Percentiles rank a stretch among this genome's conserved stretches.
Conservation (phyloP, 1,139 yeast species). For the Saccharomyces pastorianus region DNA sequence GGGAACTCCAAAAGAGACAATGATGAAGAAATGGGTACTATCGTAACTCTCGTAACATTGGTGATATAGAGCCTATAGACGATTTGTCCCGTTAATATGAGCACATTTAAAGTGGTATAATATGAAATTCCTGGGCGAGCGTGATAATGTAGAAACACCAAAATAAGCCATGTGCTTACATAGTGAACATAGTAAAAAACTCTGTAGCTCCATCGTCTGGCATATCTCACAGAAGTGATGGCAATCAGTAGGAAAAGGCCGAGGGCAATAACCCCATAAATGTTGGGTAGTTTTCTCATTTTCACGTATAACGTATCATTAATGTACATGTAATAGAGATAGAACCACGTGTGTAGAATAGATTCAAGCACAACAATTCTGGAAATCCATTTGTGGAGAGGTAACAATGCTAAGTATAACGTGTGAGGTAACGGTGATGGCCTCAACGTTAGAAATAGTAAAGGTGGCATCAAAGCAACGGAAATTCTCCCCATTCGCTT, state of each 20-base stretch:
- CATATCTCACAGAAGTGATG: slow-evolving; percentile 46
- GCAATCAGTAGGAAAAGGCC: slow-evolving; percentile 38
- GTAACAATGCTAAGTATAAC: slow-evolving; percentile 48
- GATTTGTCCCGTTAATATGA: slow-evolving; percentile 41
- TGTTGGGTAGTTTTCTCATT: slow-evolving; percentile 41
- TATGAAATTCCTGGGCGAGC: slow-evolving; percentile 67
- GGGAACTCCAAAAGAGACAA: slow-evolving; percentile 42
- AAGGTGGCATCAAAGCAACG: slow-evolving; percentile 57
- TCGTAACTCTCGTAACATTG: slow-evolving; percentile 32
- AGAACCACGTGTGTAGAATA: slow-evolving; percentile 42
- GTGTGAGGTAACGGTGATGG: slow-evolving; percentile 52
- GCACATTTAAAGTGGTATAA: slow-evolving; percentile 40
- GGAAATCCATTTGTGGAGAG: slow-evolving; percentile 75
- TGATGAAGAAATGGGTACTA: slow-evolving; percentile 40
- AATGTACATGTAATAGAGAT: slow-evolving; percentile 40
- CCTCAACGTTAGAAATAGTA: slow-evolving; percentile 51
- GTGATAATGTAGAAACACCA: slow-evolving; percentile 55
- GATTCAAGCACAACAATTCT: slow-evolving; percentile 50
- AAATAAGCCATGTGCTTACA: slow-evolving; percentile 54
- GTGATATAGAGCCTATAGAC: slow-evolving; percentile 35
- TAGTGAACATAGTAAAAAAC: slow-evolving; percentile 64
- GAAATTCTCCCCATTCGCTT: slow-evolving; percentile 46
- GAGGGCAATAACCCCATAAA: slow-evolving; percentile 55
- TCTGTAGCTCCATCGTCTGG: slow-evolving; percentile 49
- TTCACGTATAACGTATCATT: slow-evolving; percentile 40